Base-by-base conservation (phyloP, 495 filamentous ascomycete genomes). In the Achaetomiella virescens region DNA sequence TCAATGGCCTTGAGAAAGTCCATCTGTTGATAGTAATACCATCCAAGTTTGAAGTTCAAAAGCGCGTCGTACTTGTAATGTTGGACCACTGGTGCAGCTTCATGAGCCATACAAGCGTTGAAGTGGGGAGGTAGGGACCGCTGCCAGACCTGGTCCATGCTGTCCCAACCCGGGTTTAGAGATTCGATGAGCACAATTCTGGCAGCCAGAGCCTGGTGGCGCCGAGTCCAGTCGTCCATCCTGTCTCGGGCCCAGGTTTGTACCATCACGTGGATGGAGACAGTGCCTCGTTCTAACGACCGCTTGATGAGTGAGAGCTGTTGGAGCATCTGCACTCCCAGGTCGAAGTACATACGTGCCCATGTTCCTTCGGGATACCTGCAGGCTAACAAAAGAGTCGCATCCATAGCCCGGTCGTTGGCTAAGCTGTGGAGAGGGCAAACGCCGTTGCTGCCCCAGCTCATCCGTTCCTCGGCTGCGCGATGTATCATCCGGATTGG, bases 201-300 rank as follows among this genome's bases (percentile, higher is more conserved):
- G 14, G 59, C 48, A 0, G 18, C 42, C 20, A 42, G 48, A 7
- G 50, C 37, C 15, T 44, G 36, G 11, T 25, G 25, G 15, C 10
- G 2, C 21, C 31, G 24, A 3, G 17, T 42, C 4, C 36, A 18
- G 12, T 49, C 18, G 21, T 46, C 49, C 46, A 64, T 59, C 33
- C 53, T 41, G 11, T 57, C 36, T 18, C 25, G 22, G 25, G 40
- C 59, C 62, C 62, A 65, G 6, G 29, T 31, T 37, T 62, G 62
- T 2, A 60, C 53, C 22, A 65, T 55, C 12, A 59, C 49, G 33
- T 65, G 62, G 55, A 62, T 65, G 9, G 57, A 60, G 5, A 46
- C 21, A 18, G 6, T 10, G 7, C 11, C 1, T 21, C 37, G 2
- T 1, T 25, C 10, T 45, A 33, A n/a, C 20, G 35, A 38, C 10